Base-by-base conservation (phyloP, 2,329 filamentous ascomycete genomes). In the Dothidotthia symphoricarpi region DNA sequence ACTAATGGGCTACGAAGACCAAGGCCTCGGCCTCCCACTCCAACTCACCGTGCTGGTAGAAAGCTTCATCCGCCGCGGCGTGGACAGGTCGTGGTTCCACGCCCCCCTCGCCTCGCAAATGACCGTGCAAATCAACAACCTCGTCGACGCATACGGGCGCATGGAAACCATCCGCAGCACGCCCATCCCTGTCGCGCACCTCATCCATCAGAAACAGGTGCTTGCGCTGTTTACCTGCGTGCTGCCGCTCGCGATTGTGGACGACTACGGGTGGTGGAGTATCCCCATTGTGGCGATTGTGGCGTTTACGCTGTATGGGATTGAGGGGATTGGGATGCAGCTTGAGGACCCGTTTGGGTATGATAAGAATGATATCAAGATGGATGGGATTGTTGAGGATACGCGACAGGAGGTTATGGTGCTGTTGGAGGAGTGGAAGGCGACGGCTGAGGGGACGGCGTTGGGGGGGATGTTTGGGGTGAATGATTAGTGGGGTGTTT, bases 101-200 rank as follows among this genome's bases (percentile, higher is more conserved):
- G 75, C 76, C 0, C 80, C 80, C 1, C 74, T 78, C 15, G 77
- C 78, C 0, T 73, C 71, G 29, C 73, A 79, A 41, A 72, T 84
- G 69, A 76, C 75, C 10, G 72, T 72, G 1, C 76, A 82, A 48
- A 56, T 83, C 16, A 81, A 81, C 53, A 61, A 63, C 0, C 60
- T 83, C 13, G 72, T 76, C 12, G 73, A 78, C 43, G 77, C 78
- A 0, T 83, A 81, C 57, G 79, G 79, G 2, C 72, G 65, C 36
- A 81, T 83, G 78, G 81, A 84, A 63, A 82, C 80, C 0, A 83
- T 84, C 28, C 73, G 78, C 41, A 62, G 78, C n/a, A 83, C 81
- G 0, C 79, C 80, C 0, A 75, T 83, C 14, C 81, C 81, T 1
- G 75, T 84, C 6, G 81, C 81, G 4, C 80, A 83, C 55, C 54